phyloP scores from a whole-genome alignment of 352 stramenopile genomes.

The Hyaloperonospora brassicae region DNA sequence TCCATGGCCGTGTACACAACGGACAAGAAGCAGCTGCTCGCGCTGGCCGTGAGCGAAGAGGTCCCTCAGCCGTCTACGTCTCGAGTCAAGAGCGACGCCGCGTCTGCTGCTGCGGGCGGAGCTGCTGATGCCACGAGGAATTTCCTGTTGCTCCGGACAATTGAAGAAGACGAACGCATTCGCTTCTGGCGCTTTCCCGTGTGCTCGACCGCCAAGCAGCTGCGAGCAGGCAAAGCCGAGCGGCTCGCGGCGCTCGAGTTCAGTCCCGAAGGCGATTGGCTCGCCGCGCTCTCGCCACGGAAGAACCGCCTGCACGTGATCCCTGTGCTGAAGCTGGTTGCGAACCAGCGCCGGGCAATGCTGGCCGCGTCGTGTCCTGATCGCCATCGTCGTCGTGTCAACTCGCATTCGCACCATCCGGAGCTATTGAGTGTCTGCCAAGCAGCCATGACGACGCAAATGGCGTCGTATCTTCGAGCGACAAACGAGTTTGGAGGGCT shows the following conservation, averaged over 20 bases:
- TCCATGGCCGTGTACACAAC: conserved; percentile 60
- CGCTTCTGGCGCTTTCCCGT: conserved; percentile 69
- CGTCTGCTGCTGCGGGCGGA: too few relatives aligned
- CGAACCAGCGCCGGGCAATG: conserved; percentile 43
- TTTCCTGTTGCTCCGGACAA: conserved; percentile 57
- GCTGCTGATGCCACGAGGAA: conserved; percentile 33
- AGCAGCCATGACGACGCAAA: conserved; percentile 70
- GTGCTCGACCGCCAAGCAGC: conserved; percentile 55
- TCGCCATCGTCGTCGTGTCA: too few relatives aligned
- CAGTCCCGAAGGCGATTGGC: conserved; percentile 79
- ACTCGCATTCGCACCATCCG: conserved; percentile 38
- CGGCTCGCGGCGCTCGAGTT: conserved; percentile 65
- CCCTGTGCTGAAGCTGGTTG: conserved; percentile 55
- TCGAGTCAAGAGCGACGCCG: too few relatives aligned
- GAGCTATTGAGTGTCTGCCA: conserved; percentile 68
- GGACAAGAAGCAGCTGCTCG: conserved; percentile 70
- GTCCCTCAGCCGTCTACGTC: background rate
- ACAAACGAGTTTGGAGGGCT: conserved; percentile 72
- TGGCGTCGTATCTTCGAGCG: conserved; percentile 76
- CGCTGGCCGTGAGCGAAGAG: conserved; percentile 40
- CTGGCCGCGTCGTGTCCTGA: conserved; percentile 50
- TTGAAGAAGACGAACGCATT: conserved; percentile 64
- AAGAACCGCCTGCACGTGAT: conserved; percentile 77
- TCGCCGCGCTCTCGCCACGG: conserved; percentile 58
- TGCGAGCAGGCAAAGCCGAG: conserved; percentile 39